Conservation (phyloP, 2,329 filamentous ascomycete species). For the Drechslerella coelobrocha region DNA sequence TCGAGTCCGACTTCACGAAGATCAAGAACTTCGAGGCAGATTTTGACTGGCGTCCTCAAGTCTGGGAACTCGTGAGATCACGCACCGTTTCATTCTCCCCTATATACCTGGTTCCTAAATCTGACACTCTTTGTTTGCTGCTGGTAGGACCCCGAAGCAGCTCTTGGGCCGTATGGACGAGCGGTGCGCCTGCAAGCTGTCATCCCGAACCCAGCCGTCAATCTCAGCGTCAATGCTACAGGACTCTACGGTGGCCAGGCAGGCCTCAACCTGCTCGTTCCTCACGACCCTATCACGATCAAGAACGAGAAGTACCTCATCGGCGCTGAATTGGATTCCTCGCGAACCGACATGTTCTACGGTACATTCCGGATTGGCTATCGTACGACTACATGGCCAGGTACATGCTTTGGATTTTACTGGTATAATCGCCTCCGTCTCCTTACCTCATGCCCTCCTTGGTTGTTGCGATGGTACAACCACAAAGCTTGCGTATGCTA, state of each 20-base stretch:
- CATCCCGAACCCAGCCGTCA: constrained; percentile 62
- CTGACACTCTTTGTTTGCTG: not conserved
- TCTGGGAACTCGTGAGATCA: constrained; percentile 65
- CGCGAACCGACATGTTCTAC: constrained; percentile 69
- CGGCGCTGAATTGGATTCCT: constrained; percentile 70
- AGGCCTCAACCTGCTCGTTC: constrained; percentile 68
- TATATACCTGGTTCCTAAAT: no score
- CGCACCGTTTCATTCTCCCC: not conserved
- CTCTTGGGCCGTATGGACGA: constrained; percentile 69
- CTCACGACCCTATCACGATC: constrained; percentile 55
- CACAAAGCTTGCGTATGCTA: no score
- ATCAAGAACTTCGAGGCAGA: constrained; percentile 62
- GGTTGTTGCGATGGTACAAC: no score
- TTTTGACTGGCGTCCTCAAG: constrained; percentile 70
- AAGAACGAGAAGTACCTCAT: constrained; percentile 64
- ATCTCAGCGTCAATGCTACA: constrained; percentile 60
- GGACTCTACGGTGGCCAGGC: constrained; percentile 61
- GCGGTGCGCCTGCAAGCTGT: constrained; percentile 67
- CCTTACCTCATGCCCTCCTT: no score
- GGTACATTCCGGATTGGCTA: constrained; percentile 74
- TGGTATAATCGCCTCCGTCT: no score
- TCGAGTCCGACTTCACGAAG: constrained; percentile 76
- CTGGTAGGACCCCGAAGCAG: constrained; percentile 63
- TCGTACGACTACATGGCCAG: constrained; percentile 67
- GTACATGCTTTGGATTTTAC: constrained; percentile 81